Evolutionary conservation across 2,329 filamentous ascomycete genomes (phyloP), one percentile per base, ranked within the genome.

Genomic region (Fusarium acutatum): DNA sequence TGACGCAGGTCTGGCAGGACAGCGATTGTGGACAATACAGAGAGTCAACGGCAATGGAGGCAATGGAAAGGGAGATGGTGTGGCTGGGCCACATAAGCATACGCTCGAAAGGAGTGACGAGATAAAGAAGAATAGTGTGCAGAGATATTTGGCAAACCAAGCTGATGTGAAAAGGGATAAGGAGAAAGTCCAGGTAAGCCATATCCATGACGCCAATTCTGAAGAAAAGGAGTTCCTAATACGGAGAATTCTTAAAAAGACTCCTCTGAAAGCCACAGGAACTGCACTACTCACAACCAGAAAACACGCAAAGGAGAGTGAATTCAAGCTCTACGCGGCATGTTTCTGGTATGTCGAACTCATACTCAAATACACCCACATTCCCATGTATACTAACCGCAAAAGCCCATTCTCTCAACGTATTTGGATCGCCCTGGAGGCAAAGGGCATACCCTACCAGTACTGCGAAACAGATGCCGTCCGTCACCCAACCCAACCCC

Each of bases 381-480:
- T 11, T 28, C 15, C 4, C 24, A 34, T 9, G 26, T 18, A 74
- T 60, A 60, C 38, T 60, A 37, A 68, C 59, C 60, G 9, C 15
- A 11, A 20, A 49, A 93, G 92, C 78, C 94, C 94, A 32, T 96
- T 96, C 79, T 94, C 94, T 4, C 94, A 97, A 80, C 90, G 94
- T 24, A 93, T 96, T 32, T 97, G 94, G 94, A 96, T 97, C 72
- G 93, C 94, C 2, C 86, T 97, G 40, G 94, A 97, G 81, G 86
- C 91, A 76, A 96, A 96, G 80, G 88, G 89, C 24, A 86, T 96
- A 14, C 84, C 89, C 41, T 97, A 97, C 79, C 93, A 97, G 79
- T 97, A 97, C 81, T 91, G 94, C 76, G 94, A 97, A 82, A 91
- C 94, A 50, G 93, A 97, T 78, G 93, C 94, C 13, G 95, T 94